Percentiles rank a stretch among this genome's conserved stretches.
Evolutionary conservation across 164 flowering plant genomes (phyloP).

Genomic region (Annona squamosa): DNA sequence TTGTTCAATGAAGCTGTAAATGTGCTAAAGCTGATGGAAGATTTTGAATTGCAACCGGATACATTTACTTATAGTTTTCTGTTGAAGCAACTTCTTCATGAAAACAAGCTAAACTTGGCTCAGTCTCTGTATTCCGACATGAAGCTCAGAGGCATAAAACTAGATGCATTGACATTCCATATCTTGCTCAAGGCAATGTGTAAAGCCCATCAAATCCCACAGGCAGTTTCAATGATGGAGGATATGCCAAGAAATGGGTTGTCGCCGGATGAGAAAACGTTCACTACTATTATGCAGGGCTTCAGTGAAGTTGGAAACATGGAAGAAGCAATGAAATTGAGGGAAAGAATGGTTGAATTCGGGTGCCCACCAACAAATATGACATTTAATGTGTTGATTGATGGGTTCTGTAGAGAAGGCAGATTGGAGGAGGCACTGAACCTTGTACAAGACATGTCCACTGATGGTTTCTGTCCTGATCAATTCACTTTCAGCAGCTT

Average conservation of each 20-base stretch:
- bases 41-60: conserved; percentile 46
- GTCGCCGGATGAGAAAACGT: conserved; percentile 76
- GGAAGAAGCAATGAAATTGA: conserved; percentile 62
- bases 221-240: conserved; percentile 78
- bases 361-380: conserved; percentile 39
- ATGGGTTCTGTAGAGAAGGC: conserved; percentile 77
- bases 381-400: conserved; percentile 59
- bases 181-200: conserved; percentile 83
- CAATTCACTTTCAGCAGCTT: conserved; percentile 64
- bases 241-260: conserved; percentile 64
- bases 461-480: conserved; percentile 64
- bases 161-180: conserved; percentile 77
- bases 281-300: conserved; percentile 78
- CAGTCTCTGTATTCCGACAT: conserved; percentile 53
- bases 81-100: conserved; percentile 78
- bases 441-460: conserved; percentile 46
- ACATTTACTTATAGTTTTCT: conserved; percentile 48
- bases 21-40: conserved; percentile 52
- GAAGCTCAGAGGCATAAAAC: conserved; percentile 40
- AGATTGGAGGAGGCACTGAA: conserved; percentile 58
- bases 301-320: conserved; percentile 72
- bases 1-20: conserved; percentile 46
- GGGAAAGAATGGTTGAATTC: conserved; percentile 52
- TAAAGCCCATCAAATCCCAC: conserved; percentile 76
- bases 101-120: conserved; percentile 63